Percentiles rank a stretch among this genome's conserved stretches.
phyloP scores from a whole-genome alignment of 768 basidiomycete genomes.

The Trametes elegans region DNA sequence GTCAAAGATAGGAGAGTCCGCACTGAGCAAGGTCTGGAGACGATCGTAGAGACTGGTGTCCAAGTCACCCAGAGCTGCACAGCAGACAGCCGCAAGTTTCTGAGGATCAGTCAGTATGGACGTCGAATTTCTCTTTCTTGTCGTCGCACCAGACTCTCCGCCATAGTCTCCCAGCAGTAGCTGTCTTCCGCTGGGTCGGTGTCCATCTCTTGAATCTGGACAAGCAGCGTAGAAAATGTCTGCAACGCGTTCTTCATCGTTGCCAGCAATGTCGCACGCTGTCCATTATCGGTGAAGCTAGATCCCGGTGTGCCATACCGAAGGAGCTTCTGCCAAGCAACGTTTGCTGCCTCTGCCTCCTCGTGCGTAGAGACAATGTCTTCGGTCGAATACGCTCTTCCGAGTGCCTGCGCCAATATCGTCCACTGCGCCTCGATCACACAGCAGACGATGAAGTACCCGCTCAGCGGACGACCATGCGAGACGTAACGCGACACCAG shows the following conservation, averaged over 20 bases:
- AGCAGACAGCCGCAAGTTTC: constrained; percentile 87
- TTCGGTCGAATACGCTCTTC: constrained; percentile 30
- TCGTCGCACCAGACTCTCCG: constrained; percentile 72
- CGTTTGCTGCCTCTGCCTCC: constrained; percentile 83
- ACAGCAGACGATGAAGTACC: constrained; percentile 89
- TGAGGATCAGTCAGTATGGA: constrained; percentile 27
- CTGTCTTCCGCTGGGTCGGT: constrained; percentile 75
- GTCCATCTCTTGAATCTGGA: constrained; percentile 83
- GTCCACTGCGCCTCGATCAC: constrained; percentile 86
- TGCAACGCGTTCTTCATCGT: constrained; percentile 65
- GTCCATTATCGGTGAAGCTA: constrained; percentile 34
- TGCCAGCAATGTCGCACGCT: constrained; percentile 35
- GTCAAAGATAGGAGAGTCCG: constrained; percentile 77
- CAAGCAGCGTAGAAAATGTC: constrained; percentile 73
- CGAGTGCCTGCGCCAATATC: constrained; percentile 68
- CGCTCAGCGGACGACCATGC: constrained; percentile 75
- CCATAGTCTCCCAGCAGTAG: constrained; percentile 93
- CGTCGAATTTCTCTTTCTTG: background rate
- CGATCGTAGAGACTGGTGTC: constrained; percentile 68
- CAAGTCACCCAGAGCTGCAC: constrained; percentile 64
- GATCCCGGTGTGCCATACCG: constrained; percentile 46
- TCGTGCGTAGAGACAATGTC: constrained; percentile 32
- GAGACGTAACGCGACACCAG: constrained; percentile 75
- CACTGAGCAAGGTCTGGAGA: constrained; percentile 73
- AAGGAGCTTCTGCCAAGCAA: constrained; percentile 73